Evolutionary conservation across 176 grass and related monocot genomes (phyloP).

Genomic region (Pontederia paniculata): DNA sequence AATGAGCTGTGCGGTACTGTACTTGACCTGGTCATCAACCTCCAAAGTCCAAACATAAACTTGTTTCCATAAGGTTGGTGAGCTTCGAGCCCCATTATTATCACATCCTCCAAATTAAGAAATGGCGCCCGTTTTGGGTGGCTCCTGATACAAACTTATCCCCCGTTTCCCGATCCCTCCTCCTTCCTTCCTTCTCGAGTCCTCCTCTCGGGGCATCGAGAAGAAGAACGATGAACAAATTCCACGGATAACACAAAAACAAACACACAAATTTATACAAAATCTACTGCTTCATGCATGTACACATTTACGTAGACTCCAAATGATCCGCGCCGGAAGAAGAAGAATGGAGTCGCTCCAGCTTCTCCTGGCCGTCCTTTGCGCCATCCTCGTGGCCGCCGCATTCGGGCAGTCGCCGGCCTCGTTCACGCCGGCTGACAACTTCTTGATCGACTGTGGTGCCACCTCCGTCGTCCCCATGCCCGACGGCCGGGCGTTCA

Average conservation of each 20-base stretch:
- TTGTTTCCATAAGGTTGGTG: no score
- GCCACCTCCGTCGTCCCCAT: conserved; percentile 16
- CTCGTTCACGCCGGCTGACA: conserved; percentile 54
- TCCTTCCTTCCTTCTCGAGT: neutral
- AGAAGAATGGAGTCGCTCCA: conserved; percentile 2
- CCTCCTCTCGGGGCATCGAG: neutral
- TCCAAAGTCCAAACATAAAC: no score
- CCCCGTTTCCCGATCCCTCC: neutral
- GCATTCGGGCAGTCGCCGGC: conserved; percentile 1
- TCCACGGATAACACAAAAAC: neutral
- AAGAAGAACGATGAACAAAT: neutral
- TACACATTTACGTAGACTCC: no score
- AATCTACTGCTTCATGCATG: neutral
- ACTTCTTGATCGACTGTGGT: conserved; percentile 68
- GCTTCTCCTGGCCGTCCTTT: neutral
- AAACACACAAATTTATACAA: neutral
- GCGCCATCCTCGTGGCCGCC: no score
- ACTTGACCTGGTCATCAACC: no score
- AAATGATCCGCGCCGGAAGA: neutral
- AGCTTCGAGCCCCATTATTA: no score
- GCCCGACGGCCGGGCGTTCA: conserved; percentile 39
- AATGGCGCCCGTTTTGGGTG: no score
- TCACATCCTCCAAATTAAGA: no score
- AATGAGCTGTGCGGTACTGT: no score
- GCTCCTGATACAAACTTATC: no score